Percentiles rank a stretch among this genome's conserved stretches.
These are phyloP conservation scores for Termitomyces sp. DNA, from an alignment of 768 basidiomycete genomes.

Conservation along the genomic window DNA sequence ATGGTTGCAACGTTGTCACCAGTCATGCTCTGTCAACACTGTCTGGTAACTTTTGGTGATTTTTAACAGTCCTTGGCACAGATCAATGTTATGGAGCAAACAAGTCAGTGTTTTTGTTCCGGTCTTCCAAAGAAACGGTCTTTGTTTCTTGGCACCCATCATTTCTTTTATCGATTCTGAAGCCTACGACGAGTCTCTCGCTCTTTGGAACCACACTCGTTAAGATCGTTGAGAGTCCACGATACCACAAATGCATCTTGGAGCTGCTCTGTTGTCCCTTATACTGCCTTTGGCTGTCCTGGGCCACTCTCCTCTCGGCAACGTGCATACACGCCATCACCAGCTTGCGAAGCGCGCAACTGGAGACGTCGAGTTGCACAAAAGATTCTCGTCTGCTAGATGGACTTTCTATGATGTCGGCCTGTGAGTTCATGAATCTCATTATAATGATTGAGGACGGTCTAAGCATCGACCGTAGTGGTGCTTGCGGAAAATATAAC, in stretches of 20 bases:
- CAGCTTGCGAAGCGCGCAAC: slow-evolving; percentile 43
- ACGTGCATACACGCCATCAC: slow-evolving; percentile 31
- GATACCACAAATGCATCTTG: slow-evolving; percentile 19
- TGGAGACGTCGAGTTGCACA: slow-evolving; percentile 32
- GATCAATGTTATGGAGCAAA: slow-evolving; percentile 7
- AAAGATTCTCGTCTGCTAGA: slow-evolving; percentile 31
- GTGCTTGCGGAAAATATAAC: slow-evolving; percentile 48
- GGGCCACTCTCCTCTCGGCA: slow-evolving; percentile 24
- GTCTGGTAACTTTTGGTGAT: background rate
- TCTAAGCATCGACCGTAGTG: slow-evolving; percentile 25
- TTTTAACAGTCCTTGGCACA: slow-evolving; percentile 1
- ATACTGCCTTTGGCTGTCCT: slow-evolving; percentile 29
- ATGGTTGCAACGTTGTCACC: background rate
- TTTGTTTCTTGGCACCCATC: slow-evolving; percentile 4
- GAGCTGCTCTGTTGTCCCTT: slow-evolving; percentile 23
- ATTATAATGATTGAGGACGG: background rate
- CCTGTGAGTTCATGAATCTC: slow-evolving; percentile 26
- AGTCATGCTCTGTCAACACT: background rate
- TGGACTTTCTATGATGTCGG: slow-evolving; percentile 57
- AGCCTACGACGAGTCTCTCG: slow-evolving; percentile 2
- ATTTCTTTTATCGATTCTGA: background rate
- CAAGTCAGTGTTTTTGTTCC: background rate
- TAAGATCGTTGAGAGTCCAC: slow-evolving; percentile 6
- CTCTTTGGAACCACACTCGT: slow-evolving; percentile 13
- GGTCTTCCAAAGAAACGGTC: background rate